Percentiles rank a stretch among this genome's conserved stretches.
phyloP scores from a whole-genome alignment of 2,329 filamentous ascomycete species.

The Fusarium bulbicola region DNA sequence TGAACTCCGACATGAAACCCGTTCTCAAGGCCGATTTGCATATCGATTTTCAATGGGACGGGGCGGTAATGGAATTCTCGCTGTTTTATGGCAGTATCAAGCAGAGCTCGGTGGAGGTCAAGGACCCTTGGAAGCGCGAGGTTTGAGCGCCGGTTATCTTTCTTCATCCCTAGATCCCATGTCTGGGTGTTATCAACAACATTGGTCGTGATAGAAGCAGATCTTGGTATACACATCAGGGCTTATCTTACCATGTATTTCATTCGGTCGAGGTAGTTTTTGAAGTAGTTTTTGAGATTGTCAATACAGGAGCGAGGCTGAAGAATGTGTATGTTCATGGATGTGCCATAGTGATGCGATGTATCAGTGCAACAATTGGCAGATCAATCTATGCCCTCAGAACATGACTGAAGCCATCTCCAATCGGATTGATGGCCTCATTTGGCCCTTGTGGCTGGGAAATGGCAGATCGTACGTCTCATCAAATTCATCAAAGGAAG shows the following conservation, averaged over 20 bases:
- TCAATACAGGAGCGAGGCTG: not conserved
- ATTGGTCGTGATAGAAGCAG: not conserved
- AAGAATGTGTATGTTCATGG: not conserved
- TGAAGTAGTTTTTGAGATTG: not conserved
- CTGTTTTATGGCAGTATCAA: not conserved
- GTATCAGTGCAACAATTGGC: not conserved
- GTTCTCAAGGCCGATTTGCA: not conserved
- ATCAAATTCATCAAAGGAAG: not conserved
- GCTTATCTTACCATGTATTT: not conserved
- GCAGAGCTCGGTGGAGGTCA: not conserved
- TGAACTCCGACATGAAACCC: accelerated
- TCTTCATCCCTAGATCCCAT: not conserved
- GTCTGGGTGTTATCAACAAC: not conserved
- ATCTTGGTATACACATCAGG: not conserved
- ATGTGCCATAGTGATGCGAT: not conserved
- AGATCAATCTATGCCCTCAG: not conserved
- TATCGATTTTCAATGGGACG: not conserved
- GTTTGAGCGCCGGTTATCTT: not conserved
- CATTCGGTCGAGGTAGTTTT: not conserved
- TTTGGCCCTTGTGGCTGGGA: not conserved
- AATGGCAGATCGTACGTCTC: not conserved
- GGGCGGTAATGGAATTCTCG: not conserved
- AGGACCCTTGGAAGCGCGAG: not conserved
- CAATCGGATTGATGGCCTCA: not conserved
- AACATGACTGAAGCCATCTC: not conserved